Evolutionary conservation across 768 basidiomycete genomes (phyloP).

Genomic region (Hortiboletus campestris): DNA sequence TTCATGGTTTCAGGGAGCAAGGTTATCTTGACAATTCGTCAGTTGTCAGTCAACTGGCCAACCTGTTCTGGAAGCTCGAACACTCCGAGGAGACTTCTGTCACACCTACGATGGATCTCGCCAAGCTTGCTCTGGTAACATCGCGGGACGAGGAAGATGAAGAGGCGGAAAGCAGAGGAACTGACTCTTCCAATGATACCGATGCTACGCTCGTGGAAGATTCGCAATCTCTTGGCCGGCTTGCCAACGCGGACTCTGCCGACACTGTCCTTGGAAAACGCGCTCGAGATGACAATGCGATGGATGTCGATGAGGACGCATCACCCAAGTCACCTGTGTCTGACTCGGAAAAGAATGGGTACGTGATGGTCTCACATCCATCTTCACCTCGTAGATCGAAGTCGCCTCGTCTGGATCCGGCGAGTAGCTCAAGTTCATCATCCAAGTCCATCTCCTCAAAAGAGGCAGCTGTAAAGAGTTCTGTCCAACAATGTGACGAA

Average conservation of each 20-base stretch:
- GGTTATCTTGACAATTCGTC: slow-evolving; percentile 12
- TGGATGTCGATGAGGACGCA: slow-evolving; percentile 52
- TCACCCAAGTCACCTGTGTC: slow-evolving; percentile 30
- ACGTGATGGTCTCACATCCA: slow-evolving; percentile 40
- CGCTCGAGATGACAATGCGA: slow-evolving; percentile 46
- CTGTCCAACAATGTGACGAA: slow-evolving; percentile 19
- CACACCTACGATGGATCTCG: slow-evolving; percentile 82
- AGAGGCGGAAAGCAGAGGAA: slow-evolving; percentile 66
- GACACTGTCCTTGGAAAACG: slow-evolving; percentile 71
- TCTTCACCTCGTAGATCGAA: slow-evolving; percentile 37
- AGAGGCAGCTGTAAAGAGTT: slow-evolving; percentile 33
- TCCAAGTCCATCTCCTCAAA: slow-evolving; percentile 21
- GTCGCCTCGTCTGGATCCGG: slow-evolving; percentile 31
- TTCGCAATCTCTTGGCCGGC: slow-evolving; percentile 35
- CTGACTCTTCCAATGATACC: slow-evolving; percentile 82
- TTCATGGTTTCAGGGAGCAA: not conserved
- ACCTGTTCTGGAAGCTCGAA: slow-evolving; percentile 76
- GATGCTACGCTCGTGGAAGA: slow-evolving; percentile 89
- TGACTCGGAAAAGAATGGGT: slow-evolving; percentile 43
- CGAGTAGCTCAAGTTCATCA: slow-evolving; percentile 31
- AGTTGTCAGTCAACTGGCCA: slow-evolving; percentile 82
- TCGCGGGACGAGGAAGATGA: slow-evolving; percentile 89
- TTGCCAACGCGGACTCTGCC: slow-evolving; percentile 33
- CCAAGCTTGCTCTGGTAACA: slow-evolving; percentile 88
- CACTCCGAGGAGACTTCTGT: slow-evolving; percentile 63